phyloP scores from a whole-genome alignment of 768 basidiomycete species.

The Nidularia pulvinata region DNA sequence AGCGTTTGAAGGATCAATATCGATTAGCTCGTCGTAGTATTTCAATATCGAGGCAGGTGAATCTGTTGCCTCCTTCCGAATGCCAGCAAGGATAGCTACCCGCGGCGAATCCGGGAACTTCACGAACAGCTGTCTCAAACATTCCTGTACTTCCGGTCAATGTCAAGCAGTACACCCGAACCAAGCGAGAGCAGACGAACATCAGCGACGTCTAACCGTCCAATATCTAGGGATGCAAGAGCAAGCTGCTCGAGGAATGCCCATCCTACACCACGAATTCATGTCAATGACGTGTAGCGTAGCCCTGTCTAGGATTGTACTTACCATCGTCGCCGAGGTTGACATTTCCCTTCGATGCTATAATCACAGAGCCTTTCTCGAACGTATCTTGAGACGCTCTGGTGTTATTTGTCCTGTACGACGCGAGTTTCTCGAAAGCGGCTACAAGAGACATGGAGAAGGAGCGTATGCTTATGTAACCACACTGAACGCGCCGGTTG shows the following conservation, averaged over 20 bases:
- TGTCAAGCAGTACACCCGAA: conserved; percentile 11
- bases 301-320: conserved; percentile 1
- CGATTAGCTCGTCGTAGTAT: conserved; percentile 67
- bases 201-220: conserved; percentile 70
- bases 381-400: conserved; percentile 62
- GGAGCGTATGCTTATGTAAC: not conserved
- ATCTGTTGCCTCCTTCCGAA: conserved; percentile 73
- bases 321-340: conserved; percentile 61
- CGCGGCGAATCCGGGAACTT: conserved; percentile 83
- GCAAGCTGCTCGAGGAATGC: conserved; percentile 79
- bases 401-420: conserved; percentile 48
- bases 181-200: conserved; percentile 38
- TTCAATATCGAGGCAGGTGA: conserved; percentile 52
- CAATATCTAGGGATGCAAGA: conserved; percentile 77
- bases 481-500: not conserved
- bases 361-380: conserved; percentile 46
- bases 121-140: conserved; percentile 55
- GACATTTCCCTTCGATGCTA: conserved; percentile 41
- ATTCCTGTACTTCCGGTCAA: conserved; percentile 44
- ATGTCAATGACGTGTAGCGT: conserved; percentile 7
- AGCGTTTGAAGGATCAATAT: conserved; percentile 65
- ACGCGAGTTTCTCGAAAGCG: conserved; percentile 52
- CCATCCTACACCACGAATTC: conserved; percentile 53
- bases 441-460: conserved; percentile 40
- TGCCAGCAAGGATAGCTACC: conserved; percentile 75